A percentile compares a stretch with the other conserved stretches of the same genome.
These are phyloP conservation scores for Hamamelis virginiana DNA, from an alignment of 164 flowering plant species.

Conservation along the genomic window DNA sequence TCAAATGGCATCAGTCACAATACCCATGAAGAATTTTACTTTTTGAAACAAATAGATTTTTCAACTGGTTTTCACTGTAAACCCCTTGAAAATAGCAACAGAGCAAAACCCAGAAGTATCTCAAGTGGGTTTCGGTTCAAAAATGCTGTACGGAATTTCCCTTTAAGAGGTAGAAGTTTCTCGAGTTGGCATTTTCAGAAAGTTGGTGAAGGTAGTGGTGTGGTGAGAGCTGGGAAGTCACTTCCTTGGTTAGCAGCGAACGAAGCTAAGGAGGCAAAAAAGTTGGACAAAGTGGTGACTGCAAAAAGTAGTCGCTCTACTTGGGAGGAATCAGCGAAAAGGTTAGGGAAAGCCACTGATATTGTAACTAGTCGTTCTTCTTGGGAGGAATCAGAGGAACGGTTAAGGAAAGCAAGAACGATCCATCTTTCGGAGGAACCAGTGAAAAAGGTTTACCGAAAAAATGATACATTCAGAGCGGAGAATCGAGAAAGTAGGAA, in stretches of 20 bases:
- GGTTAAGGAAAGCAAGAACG: neutral
- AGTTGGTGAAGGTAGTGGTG: constrained; percentile 20
- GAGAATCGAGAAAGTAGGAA: constrained; percentile 22
- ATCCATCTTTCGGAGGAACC: constrained; percentile 27
- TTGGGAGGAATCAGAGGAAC: constrained; percentile 11
- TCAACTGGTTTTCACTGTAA: constrained; percentile 12
- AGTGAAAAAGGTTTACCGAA: constrained; percentile 13
- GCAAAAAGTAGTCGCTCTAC: constrained; percentile 33
- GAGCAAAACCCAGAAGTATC: constrained; percentile 20
- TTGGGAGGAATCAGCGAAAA: constrained; percentile 59
- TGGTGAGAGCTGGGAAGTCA: constrained; percentile 19
- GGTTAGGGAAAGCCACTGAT: constrained; percentile 22
- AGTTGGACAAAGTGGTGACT: constrained; percentile 18
- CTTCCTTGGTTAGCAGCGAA: constrained; percentile 64
- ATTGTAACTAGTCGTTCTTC: constrained; percentile 10
- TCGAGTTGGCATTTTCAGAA: constrained; percentile 35
- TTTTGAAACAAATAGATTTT: constrained; percentile 7
- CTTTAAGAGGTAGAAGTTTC: constrained; percentile 31
- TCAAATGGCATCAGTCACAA: constrained; percentile 12
- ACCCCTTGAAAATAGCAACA: neutral
- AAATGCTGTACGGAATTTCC: neutral
- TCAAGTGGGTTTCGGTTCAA: constrained; percentile 22
- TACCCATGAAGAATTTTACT: neutral
- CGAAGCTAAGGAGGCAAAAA: constrained; percentile 28
- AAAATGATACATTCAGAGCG: neutral